Base-by-base conservation (phyloP, 192 early-diverging fungal genomes). In the Podila clonocystis region DNA sequence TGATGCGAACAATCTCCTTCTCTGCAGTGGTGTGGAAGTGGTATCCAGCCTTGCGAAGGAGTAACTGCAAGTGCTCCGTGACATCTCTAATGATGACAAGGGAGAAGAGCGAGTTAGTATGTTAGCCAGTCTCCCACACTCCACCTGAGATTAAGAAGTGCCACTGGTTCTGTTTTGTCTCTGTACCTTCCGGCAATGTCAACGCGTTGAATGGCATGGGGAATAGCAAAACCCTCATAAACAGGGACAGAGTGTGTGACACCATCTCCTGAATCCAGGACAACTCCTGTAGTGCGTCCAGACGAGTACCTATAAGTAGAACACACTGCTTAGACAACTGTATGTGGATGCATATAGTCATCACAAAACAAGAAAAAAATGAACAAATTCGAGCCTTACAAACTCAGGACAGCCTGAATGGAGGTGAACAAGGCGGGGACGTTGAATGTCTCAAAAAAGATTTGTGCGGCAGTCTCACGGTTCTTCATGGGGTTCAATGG, bases 361-460 rank as follows among this genome's bases (percentile, higher is more conserved):
- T 22, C 38, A 67, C 29, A 60, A 50, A 30, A 72, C 62, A 38
- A 49, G 17, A 73, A 60, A 48, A 15, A 9, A 31, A 36, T 29
- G 30, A 52, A 30, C 26, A 30, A 9, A 9, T 1, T 12, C 13
- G 55, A 7, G n/a, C 73, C 89, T 79, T 84, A 96, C 87, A 99
- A 91, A 73, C 96, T 94, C 52, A 99, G 90, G 4, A 99, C 97
- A 33, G 98, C 98, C 85, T 99, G 98, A 69, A 99, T 95, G 55
- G 96, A 97, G 45, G 96, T 92, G 85, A 95, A 98, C 50, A 99
- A 89, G 28, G 98, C 97, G 5, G 98, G 98, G 15, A 97, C 96
- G 59, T 99, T 99, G 85, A 99, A 99, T 2, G 97, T 99, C 74
- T 99, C 98, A 73, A 99, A 99, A 82, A 99, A 96, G 68, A 98